Percentiles rank a stretch among this genome's conserved stretches.
Evolutionary conservation across 352 stramenopile genomes (phyloP).

Genomic region (Phytophthora gonapodyides): DNA sequence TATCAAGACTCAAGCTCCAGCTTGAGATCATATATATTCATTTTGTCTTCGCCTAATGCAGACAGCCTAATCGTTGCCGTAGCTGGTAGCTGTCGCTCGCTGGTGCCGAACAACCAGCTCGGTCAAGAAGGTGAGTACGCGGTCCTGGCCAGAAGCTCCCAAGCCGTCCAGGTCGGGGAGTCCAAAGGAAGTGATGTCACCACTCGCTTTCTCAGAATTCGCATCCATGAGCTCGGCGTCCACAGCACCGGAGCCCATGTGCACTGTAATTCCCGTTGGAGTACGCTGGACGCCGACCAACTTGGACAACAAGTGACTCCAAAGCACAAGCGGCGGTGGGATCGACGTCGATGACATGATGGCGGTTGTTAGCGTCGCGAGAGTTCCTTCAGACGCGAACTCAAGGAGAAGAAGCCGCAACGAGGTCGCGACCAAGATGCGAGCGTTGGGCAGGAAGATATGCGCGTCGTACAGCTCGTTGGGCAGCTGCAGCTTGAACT

Average conservation of each 20-base stretch:
- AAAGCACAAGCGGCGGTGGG: constrained; percentile 33
- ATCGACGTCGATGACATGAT: constrained; percentile 41
- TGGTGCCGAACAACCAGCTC: constrained; percentile 36
- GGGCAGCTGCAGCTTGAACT: constrained; percentile 48
- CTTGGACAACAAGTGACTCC: constrained; percentile 34
- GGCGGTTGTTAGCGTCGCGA: constrained; percentile 35
- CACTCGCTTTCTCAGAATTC: constrained; percentile 20
- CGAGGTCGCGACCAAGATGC: constrained; percentile 75
- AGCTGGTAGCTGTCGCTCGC: constrained; percentile 31
- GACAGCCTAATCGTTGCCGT: constrained; percentile 18
- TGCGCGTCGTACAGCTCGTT: constrained; percentile 85
- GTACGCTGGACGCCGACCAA: constrained; percentile 31
- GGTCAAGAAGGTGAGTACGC: constrained; percentile 27
- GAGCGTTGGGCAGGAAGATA: constrained; percentile 64
- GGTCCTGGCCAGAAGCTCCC: constrained; percentile 24
- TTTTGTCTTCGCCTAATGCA: constrained; percentile 14
- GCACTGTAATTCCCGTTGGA: constrained; percentile 25
- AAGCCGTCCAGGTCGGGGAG: constrained; percentile 34
- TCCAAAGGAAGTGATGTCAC: constrained; percentile 25
- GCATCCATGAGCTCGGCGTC: constrained; percentile 15
- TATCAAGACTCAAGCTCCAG: constrained; percentile 3
- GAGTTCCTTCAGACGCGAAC: constrained; percentile 35
- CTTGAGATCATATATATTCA: constrained; percentile 17
- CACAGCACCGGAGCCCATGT: constrained; percentile 26
- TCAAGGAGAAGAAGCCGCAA: constrained; percentile 64